Evolutionary conservation across 2,329 filamentous ascomycete species (phyloP).

Genomic region (Epichloe sibirici): DNA sequence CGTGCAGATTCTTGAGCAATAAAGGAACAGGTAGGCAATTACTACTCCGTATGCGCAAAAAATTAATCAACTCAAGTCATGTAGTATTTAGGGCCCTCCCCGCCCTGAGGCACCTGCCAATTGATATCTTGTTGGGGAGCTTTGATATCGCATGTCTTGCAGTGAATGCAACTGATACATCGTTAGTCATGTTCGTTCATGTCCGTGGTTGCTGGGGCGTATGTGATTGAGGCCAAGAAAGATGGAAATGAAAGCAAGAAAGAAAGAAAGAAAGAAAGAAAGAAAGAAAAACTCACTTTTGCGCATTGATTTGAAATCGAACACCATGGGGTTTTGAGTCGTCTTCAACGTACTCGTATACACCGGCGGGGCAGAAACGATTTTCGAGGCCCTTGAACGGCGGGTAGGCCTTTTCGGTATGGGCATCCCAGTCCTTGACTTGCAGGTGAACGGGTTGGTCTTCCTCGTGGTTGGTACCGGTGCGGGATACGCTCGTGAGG

Average conservation of each 20-base stretch:
- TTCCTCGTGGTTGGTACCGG: slow-evolving; percentile 96
- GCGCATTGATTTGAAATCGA: slow-evolving; percentile 92
- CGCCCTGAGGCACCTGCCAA: slow-evolving; percentile 89
- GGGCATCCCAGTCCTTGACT: slow-evolving; percentile 88
- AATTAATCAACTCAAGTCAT: slow-evolving; percentile 36
- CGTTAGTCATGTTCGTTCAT: neutral
- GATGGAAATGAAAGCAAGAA: neutral
- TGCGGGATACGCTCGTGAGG: slow-evolving; percentile 84
- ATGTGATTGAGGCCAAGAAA: no score
- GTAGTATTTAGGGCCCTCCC: slow-evolving; percentile 63
- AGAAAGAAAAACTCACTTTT: slow-evolving; percentile 59
- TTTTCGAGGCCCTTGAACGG: slow-evolving; percentile 88
- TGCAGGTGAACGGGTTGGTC: slow-evolving; percentile 95
- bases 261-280: neutral
- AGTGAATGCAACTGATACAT: slow-evolving; percentile 75
- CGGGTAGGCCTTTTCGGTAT: slow-evolving; percentile 73
- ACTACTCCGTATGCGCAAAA: slow-evolving; percentile 2
- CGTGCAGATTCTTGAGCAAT: neutral
- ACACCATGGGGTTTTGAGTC: slow-evolving; percentile 75
- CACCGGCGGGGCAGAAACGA: slow-evolving; percentile 90
- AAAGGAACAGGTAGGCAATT: neutral
- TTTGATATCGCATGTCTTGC: slow-evolving; percentile 99
- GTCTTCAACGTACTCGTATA: slow-evolving; percentile 97
- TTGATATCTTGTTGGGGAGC: slow-evolving; percentile 95
- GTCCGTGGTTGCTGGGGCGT: neutral